phyloP scores from a whole-genome alignment of 2,329 filamentous ascomycete genomes.

The Orbilia blumenaviensis region DNA sequence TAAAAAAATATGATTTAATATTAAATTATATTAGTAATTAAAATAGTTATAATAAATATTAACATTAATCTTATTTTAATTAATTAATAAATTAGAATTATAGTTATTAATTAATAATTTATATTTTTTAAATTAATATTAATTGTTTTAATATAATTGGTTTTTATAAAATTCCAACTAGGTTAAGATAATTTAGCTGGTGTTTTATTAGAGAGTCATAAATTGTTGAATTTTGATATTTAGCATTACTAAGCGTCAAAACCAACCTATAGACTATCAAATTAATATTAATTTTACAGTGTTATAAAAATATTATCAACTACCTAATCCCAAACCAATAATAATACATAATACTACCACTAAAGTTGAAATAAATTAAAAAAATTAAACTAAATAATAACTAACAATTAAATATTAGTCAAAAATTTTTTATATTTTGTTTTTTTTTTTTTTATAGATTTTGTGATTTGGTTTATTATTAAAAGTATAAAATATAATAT shows the following conservation, averaged over 20 bases:
- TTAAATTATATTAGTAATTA: background rate
- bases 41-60: background rate
- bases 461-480: background rate
- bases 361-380: background rate
- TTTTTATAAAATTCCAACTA: background rate
- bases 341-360: background rate
- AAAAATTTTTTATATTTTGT: constrained; percentile 8
- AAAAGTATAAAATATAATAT: background rate
- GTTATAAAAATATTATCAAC: background rate
- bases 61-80: background rate
- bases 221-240: background rate
- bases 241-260: background rate
- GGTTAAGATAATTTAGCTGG: background rate
- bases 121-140: background rate
- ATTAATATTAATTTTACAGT: background rate
- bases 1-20: background rate
- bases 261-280: background rate
- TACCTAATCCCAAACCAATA: background rate
- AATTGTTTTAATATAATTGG: background rate
- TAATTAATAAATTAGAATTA: background rate
- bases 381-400: background rate
- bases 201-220: background rate
- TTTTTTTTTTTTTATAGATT: background rate
- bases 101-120: background rate
- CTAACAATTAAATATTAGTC: constrained; percentile 4